Evolutionary conservation across 768 basidiomycete genomes (phyloP), one percentile per base, ranked within the genome.

Genomic region (Leccinum disarticulatum): DNA sequence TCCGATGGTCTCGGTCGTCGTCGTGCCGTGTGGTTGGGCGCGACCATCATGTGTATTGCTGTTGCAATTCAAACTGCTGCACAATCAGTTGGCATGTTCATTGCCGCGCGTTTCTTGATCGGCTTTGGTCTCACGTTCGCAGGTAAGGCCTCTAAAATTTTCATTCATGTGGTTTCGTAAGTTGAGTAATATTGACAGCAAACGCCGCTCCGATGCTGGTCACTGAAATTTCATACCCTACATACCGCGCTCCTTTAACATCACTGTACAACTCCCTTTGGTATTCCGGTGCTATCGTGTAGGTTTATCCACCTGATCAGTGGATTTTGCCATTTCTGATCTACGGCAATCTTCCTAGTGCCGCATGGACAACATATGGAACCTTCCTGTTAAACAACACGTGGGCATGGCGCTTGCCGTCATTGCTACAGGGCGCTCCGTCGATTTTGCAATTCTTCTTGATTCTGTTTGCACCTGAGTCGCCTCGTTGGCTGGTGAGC

Each of bases 321-420:
- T 1, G 10, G 15, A 15, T 28, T n/a, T n/a, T 9, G 0, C 33
- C 9, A n/a, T 52, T 55, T 8, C 53, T 14, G 13, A 48, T 35
- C 30, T 41, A 57, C 19, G 0, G 13, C 5, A 11, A 53, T 55
- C 19, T 28, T 51, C 30, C 35, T 47, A 85, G 84, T 61, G 86
- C 91, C 38, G 90, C 90, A n/a, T 93, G 91, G 93, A 79, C 88
- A 0, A 90, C 90, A 1, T 94, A 85, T 69, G 91, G 91, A 25
- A 89, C 91, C 14, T 87, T 90, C 79, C 81, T 82, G 71, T 84
- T 92, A 55, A 60, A 71, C 54, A 83, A 66, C 66, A 82, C 84
- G 25, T 93, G 88, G 89, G 77, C 88, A 28, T 95, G 93, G 92
- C 87, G 94, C 67, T 78, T 91, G 55, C 91, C 91, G 19, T 91